Evolutionary conservation across 441 rosid species (phyloP), one percentile per base, ranked within the genome.

Genomic region (Geranium incanum): DNA sequence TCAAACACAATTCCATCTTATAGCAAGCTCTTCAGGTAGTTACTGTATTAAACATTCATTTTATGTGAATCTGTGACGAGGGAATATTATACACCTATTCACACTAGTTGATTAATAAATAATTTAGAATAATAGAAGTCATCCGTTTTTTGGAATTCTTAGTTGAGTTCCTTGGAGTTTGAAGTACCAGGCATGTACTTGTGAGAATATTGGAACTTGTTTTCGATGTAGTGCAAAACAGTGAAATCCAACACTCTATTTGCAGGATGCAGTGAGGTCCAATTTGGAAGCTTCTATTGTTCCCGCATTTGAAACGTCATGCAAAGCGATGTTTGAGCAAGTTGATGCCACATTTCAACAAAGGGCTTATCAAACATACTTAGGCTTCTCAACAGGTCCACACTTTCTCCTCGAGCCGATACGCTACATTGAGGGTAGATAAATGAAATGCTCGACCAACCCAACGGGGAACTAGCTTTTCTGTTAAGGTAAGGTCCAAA

Each of bases 241-340:
- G 43, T 39, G 43, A 43, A 43, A 43, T 43, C 11, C 50, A 6
- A 0, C n/a, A n/a, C n/a, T 43, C 11, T 72, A 67, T 71, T 67
- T 75, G 80, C 83, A 90, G 96, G 93, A 90, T 75, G 81, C 87
- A 50, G 74, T 90, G 70, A 85, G 86, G 76, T 82, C 93, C 78
- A 77, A 80, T 70, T 71, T 90, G 80, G 94, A 90, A 81, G 79
- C 87, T 78, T 85, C 90, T 55, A 67, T 90, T 59, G 79, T 90
- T 77, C 96, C 94, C 33, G 92, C 92, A 21, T 90, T 90, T 80
- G 92, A 90, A 83, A 68, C 83, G 82, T 86, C 93, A 68, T 90
- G 94, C 86, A 87, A 90, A 81, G 79, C 89, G 28, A 82, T 88
- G 94, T 90, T 90, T 69, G 89, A 87, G 77, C 92, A 87, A 80